Conservation (phyloP, 306 rosid species). For the Potentilla sterilis region DNA sequence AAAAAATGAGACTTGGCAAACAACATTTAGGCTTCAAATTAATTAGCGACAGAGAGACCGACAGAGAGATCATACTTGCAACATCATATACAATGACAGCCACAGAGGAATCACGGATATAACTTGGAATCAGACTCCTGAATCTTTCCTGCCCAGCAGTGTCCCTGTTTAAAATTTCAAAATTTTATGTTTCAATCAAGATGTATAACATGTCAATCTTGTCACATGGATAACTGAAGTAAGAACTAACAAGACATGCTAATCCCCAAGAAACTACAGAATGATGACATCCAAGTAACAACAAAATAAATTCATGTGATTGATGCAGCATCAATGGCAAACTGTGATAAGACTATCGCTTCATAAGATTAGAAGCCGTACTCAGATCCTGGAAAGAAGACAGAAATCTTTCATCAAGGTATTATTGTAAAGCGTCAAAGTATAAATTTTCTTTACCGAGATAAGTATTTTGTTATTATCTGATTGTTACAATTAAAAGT, state of each 20-base stretch:
- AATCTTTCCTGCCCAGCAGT: constrained; percentile 64
- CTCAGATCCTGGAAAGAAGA: not conserved
- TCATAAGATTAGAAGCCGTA: not conserved
- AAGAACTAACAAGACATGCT: not conserved
- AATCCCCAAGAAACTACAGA: not conserved
- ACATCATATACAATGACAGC: constrained; percentile 57
- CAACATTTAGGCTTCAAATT: not conserved
- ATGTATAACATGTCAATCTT: not conserved
- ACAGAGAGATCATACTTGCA: constrained; percentile 41
- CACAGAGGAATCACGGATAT: constrained; percentile 59
- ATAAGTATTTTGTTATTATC: not conserved
- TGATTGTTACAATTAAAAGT: not conserved
- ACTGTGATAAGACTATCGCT: not conserved
- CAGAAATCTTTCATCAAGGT: not conserved
- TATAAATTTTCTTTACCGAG: not conserved
- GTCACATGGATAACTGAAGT: not conserved
- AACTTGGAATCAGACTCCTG: constrained; percentile 64
- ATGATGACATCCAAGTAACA: not conserved
- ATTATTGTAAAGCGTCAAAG: not conserved
- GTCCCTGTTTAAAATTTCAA: constrained; percentile 38
- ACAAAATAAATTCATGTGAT: not conserved
- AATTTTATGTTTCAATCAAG: not conserved
- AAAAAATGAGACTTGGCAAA: not conserved
- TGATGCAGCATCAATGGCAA: not conserved
- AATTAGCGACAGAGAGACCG: not conserved